Conservation (phyloP, 495 filamentous ascomycete genomes). For the Chaetomium tenue region DNA sequence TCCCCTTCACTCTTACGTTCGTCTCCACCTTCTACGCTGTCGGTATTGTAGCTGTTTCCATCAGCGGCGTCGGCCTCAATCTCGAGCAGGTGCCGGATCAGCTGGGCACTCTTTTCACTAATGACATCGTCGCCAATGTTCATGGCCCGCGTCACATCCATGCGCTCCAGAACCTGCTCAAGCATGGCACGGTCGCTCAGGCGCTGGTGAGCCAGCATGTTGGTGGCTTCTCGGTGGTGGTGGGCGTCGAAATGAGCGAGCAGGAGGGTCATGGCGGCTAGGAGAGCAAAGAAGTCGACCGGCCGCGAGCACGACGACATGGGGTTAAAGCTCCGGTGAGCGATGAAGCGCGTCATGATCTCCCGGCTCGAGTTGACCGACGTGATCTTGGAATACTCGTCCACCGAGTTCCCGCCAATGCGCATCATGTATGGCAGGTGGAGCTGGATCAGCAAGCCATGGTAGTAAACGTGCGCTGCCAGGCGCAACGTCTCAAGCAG, state of each 20-base stretch:
- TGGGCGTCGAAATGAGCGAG: constrained; percentile 25
- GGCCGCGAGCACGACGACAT: constrained; percentile 16
- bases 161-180: constrained; percentile 44
- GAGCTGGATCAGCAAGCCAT: constrained; percentile 9
- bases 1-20: constrained; percentile 3
- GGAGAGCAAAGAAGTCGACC: constrained; percentile 40
- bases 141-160: constrained; percentile 34
- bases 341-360: background rate
- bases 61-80: constrained; percentile 38
- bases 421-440: constrained; percentile 5
- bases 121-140: constrained; percentile 36
- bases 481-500: background rate
- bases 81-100: constrained; percentile 37
- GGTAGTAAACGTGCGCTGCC: constrained; percentile 10
- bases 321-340: constrained; percentile 4
- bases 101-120: constrained; percentile 35
- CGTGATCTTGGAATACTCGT: constrained; percentile 29
- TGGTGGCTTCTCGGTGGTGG: constrained; percentile 13
- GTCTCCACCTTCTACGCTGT: background rate
- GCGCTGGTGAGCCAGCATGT: constrained; percentile 41
- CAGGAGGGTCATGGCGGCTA: constrained; percentile 36
- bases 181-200: constrained; percentile 47
- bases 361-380: constrained; percentile 8
- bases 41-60: constrained; percentile 21
- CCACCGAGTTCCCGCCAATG: background rate